Conservation (phyloP, 495 filamentous ascomycete genomes). For the Xylaria venustula region DNA sequence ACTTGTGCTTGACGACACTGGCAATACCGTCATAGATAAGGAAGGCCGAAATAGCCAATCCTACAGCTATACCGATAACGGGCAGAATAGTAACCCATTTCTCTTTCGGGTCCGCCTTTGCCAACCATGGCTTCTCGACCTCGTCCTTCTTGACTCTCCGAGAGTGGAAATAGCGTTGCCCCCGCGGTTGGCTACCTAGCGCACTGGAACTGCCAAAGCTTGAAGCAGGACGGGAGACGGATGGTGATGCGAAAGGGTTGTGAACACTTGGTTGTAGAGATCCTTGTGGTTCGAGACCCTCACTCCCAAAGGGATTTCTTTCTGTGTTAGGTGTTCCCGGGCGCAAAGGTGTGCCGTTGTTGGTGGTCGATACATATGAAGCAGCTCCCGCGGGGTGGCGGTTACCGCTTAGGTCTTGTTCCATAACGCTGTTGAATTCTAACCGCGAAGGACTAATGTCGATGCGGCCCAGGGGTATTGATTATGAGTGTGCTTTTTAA, state of each 20-base stretch:
- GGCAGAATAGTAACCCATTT: slow-evolving; percentile 85
- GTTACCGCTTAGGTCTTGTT: slow-evolving; percentile 16
- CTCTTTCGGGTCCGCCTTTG: slow-evolving; percentile 68
- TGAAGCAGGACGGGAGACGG: slow-evolving; percentile 53
- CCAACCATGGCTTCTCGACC: slow-evolving; percentile 67
- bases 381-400: slow-evolving; percentile 15
- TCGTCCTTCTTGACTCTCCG: slow-evolving; percentile 68
- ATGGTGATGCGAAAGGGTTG: slow-evolving; percentile 61
- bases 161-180: slow-evolving; percentile 70
- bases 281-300: slow-evolving; percentile 32
- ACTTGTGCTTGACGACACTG: slow-evolving; percentile 69
- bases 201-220: slow-evolving; percentile 50
- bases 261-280: slow-evolving; percentile 25
- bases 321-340: slow-evolving; percentile 40
- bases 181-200: slow-evolving; percentile 26
- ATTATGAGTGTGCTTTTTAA: no score
- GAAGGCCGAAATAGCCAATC: slow-evolving; percentile 63
- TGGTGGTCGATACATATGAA: slow-evolving; percentile 26
- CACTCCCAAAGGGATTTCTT: slow-evolving; percentile 36
- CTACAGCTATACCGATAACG: slow-evolving; percentile 63
- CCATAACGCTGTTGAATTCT: slow-evolving; percentile 13
- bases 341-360: slow-evolving; percentile 34
- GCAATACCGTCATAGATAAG: slow-evolving; percentile 69
- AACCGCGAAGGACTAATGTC: no score
- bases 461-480: no score